phyloP scores from a whole-genome alignment of 225 moss, liverwort and hornwort species.

The Sphagnum contortum region DNA sequence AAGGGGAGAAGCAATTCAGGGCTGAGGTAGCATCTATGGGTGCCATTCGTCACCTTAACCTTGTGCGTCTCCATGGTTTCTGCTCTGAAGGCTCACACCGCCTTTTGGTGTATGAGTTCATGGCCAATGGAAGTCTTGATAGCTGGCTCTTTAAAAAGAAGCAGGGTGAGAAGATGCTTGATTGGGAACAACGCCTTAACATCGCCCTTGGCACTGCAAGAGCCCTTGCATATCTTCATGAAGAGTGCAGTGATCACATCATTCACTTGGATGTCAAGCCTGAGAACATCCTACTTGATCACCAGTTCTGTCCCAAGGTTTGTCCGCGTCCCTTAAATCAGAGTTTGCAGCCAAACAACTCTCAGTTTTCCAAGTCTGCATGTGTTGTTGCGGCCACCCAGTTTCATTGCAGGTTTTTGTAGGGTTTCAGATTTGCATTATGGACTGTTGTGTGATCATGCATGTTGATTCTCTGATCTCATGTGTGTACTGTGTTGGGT shows the following conservation, averaged over 20 bases:
- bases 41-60: slow-evolving; percentile 66
- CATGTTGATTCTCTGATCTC: no score
- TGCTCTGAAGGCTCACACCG: slow-evolving; percentile 48
- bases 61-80: slow-evolving; percentile 69
- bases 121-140: slow-evolving; percentile 69
- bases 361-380: no score
- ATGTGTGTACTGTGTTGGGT: no score
- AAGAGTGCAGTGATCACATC: slow-evolving; percentile 70
- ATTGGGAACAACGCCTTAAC: slow-evolving; percentile 64
- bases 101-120: slow-evolving; percentile 69
- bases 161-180: slow-evolving; percentile 38
- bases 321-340: background rate
- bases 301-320: slow-evolving; percentile 63
- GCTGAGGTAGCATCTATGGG: slow-evolving; percentile 68
- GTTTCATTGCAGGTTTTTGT: no score
- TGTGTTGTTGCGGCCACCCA: no score
- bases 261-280: slow-evolving; percentile 90
- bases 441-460: no score
- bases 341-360: no score
- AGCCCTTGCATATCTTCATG: slow-evolving; percentile 67
- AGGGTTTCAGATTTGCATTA: no score
- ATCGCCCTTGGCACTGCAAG: slow-evolving; percentile 63
- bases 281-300: slow-evolving; percentile 72
- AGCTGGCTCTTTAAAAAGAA: slow-evolving; percentile 59
- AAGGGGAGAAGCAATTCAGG: slow-evolving; percentile 70